Percentiles rank a stretch among this genome's conserved stretches.
phyloP scores from a whole-genome alignment of 345 rosid genomes.

The Anacardium occidentale region DNA sequence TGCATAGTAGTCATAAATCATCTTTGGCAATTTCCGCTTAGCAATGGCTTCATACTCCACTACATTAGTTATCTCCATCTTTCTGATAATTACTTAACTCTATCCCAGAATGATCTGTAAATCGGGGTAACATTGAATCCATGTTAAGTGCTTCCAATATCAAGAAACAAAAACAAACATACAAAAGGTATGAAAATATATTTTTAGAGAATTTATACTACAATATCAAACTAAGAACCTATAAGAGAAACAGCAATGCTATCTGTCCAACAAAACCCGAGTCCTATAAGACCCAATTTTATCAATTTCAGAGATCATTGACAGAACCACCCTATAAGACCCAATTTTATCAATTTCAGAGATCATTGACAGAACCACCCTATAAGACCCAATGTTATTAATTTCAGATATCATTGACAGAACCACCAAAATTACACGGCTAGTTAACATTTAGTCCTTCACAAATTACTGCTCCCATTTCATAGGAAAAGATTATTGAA shows the following conservation, averaged over 20 bases:
- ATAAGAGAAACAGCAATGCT: not conserved
- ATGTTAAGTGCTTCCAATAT: not conserved
- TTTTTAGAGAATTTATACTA: not conserved
- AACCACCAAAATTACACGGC: not conserved
- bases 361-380: not conserved
- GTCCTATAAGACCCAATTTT: not conserved
- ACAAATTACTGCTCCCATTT: not conserved
- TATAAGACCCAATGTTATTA: not conserved
- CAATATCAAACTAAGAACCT: too few relatives aligned
- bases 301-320: not conserved
- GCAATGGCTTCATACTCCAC: constrained; percentile 85
- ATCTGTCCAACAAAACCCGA: not conserved
- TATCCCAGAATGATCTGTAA: constrained; percentile 2
- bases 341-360: too few relatives aligned
- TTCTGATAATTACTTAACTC: not conserved
- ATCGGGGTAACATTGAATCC: not conserved
- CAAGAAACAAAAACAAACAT: not conserved
- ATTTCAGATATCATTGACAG: not conserved
- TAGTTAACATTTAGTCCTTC: not conserved
- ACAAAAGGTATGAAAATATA: not conserved
- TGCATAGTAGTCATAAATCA: constrained; percentile 89
- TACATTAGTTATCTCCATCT: constrained; percentile 87
- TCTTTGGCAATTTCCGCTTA: constrained; percentile 83
- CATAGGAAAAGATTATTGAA: not conserved
- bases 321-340: not conserved